Base-by-base conservation (phyloP, 1,139 yeast genomes). In the Kurtzmaniella quercitrusa region DNA sequence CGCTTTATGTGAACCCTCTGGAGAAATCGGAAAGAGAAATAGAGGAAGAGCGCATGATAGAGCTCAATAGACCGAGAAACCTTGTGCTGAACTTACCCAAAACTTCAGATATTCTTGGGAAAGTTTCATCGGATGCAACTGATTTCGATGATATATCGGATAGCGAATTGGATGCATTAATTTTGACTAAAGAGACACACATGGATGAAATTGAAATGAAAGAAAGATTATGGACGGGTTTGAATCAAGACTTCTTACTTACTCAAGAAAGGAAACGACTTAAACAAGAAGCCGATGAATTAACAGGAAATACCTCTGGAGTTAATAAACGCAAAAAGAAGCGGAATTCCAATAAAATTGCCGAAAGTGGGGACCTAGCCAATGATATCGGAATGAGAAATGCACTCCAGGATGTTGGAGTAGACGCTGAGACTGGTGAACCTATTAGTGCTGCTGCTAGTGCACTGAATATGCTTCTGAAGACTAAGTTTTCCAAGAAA, bases 181-280 rank as follows among this genome's bases (percentile, higher is more conserved):
- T 87, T 39, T 66, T 93, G 43, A 74, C 78, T 3, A 81, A 77
- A 40, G 37, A 34, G 16, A 4, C 14, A 19, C n/a, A 34, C 14
- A 19, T 16, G 21, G 85, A 80, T 38, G 96, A 93, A 50, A 74
- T 80, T 11, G 52, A 69, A 44, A 56, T 82, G 54, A 91, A 88
- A 61, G 89, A 87, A 50, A 73, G 84, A 47, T 78, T 89, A 5
- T 93, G 98, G 98, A 80, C 86, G 44, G 89, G 94, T 1, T 71
- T 88, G 42, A 88, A 93, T 61, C 87, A 86, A 46, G 98, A 91
- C 28, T 94, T 82, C 55, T 68, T 93, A 45, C 63, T 88, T 20
- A 94, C 84, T 41, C 96, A 88, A 62, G 98, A 93, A 54, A 80
- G 80, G 52, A 89, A 88, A 59, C 70, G 93, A 48, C 72, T 91